These are phyloP conservation scores for Prinsepia uniflora DNA, from an alignment of 306 rosid genomes.

Conservation along the genomic window DNA sequence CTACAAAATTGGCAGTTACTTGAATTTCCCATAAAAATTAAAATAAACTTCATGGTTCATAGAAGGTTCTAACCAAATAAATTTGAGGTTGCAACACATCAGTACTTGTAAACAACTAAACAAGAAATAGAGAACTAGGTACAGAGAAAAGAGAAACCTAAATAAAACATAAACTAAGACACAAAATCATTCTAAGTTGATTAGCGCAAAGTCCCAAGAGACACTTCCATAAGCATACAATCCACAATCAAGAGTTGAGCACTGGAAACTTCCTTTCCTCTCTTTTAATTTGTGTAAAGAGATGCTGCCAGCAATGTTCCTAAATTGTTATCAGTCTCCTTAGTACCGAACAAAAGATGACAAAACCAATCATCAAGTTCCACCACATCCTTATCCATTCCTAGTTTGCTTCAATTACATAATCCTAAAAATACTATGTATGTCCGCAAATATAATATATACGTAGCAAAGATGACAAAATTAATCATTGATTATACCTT, in stretches of 20 bases:
- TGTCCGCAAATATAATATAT: background rate
- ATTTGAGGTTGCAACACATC: constrained; percentile 26
- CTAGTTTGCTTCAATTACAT: background rate
- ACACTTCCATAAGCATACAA: background rate
- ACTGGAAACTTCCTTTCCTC: background rate
- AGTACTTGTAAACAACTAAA: constrained; percentile 3
- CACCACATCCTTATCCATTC: constrained; percentile 13
- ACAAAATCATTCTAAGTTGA: background rate
- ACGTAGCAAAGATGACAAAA: background rate
- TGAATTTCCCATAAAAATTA: constrained; percentile 14
- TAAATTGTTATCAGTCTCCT: background rate
- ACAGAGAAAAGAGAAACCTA: background rate
- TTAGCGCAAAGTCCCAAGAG: background rate
- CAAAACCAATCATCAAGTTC: constrained; percentile 15
- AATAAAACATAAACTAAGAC: background rate
- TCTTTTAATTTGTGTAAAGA: background rate
- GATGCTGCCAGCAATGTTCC: background rate
- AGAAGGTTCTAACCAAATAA: constrained; percentile 9
- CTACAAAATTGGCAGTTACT: constrained; percentile 36
- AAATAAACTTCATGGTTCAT: constrained; percentile 3
- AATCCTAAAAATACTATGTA: background rate
- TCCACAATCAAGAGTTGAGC: background rate
- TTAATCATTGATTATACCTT: constrained; percentile 44
- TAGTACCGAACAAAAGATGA: background rate
- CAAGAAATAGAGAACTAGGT: constrained; percentile 13